phyloP scores from a whole-genome alignment of 768 basidiomycete species.

The Boletus eberwhitei region DNA sequence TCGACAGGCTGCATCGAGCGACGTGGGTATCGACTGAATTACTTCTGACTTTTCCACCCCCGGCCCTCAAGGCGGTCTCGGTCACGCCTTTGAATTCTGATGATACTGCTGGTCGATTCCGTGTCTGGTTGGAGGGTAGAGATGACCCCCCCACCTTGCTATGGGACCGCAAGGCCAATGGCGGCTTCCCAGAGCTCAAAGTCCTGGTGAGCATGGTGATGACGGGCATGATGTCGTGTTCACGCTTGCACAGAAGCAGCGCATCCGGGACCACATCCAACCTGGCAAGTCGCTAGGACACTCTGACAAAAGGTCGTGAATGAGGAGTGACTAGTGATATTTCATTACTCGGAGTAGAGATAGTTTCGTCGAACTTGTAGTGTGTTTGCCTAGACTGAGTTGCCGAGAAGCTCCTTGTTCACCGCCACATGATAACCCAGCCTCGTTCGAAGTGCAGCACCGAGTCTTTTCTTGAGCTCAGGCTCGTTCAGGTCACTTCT shows the following conservation, averaged over 20 bases:
- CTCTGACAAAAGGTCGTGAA: constrained; percentile 60
- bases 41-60: constrained; percentile 86
- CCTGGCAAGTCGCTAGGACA: constrained; percentile 84
- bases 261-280: constrained; percentile 77
- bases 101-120: constrained; percentile 86
- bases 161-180: constrained; percentile 91
- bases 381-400: not conserved
- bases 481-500: constrained; percentile 18
- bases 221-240: constrained; percentile 4
- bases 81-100: constrained; percentile 73
- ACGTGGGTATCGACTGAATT: constrained; percentile 94
- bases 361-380: constrained; percentile 3
- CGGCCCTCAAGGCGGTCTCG: constrained; percentile 60
- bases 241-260: constrained; percentile 65
- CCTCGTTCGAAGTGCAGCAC: constrained; percentile 9
- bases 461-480: constrained; percentile 19
- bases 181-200: constrained; percentile 91
- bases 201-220: constrained; percentile 52
- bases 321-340: not conserved
- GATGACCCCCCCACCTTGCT: constrained; percentile 44
- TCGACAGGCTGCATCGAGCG: constrained; percentile 80
- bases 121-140: constrained; percentile 72
- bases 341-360: not conserved
- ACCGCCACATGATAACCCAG: constrained; percentile 20
- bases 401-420: constrained; percentile 10